Conservation (phyloP, 352 stramenopile genomes). For the Elongisporangium anandrum region DNA sequence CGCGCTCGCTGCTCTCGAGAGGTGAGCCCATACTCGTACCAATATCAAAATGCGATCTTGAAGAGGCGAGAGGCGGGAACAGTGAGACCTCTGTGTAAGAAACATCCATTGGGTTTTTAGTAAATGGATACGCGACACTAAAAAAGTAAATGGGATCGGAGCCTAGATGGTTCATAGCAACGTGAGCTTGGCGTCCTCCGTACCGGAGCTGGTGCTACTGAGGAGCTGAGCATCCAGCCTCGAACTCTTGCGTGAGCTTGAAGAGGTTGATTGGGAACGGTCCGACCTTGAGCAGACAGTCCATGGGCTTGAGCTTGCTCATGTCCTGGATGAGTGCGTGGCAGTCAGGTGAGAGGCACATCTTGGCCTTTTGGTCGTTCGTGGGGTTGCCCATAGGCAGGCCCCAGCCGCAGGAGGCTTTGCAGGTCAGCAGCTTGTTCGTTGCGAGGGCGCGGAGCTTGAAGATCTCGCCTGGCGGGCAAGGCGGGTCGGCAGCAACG, state of each 20-base stretch:
- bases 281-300: background rate
- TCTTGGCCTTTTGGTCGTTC: background rate
- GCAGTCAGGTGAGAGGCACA: background rate
- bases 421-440: background rate
- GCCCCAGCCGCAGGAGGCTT: background rate
- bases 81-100: background rate
- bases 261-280: background rate
- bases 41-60: constrained; percentile 1
- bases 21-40: background rate
- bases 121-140: background rate
- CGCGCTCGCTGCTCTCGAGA: constrained; percentile 26
- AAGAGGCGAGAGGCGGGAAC: background rate
- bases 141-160: background rate
- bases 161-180: too few species aligned
- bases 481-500: background rate
- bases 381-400: background rate
- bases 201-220: background rate
- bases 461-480: background rate
- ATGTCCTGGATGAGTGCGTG: background rate
- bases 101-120: background rate
- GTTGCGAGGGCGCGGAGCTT: background rate
- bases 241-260: background rate
- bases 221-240: background rate
- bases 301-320: background rate
- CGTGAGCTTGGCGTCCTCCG: too few species aligned